Evolutionary conservation across 108 stramenopile species (phyloP).

Genomic region (Chaetoceros muelleri): DNA sequence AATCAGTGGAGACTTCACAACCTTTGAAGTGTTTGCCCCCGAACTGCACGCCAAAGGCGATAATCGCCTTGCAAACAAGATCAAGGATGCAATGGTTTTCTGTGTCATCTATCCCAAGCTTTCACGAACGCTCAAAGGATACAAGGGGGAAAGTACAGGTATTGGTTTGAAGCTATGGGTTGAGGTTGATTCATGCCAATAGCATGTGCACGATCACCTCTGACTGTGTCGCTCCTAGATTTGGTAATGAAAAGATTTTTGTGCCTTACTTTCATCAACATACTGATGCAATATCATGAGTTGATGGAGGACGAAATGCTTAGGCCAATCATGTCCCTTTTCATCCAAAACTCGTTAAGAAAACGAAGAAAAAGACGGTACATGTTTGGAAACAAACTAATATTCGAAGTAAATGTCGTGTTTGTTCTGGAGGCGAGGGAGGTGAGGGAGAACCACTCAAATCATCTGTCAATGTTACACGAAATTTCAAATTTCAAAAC

Average conservation of each 20-base stretch:
- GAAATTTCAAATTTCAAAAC: too few species aligned
- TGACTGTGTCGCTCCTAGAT: conserved; percentile 32
- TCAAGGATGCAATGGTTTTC: conserved; percentile 15
- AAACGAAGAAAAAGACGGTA: conserved; percentile 56
- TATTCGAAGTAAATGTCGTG: conserved; percentile 65
- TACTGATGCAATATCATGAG: conserved; percentile 30
- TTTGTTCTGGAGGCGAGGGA: conserved; percentile 32
- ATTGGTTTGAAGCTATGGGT: conserved; percentile 42
- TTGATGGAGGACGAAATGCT: conserved; percentile 62
- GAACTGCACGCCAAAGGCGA: not conserved
- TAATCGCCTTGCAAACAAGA: conserved; percentile 1
- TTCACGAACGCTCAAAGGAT: conserved; percentile 24
- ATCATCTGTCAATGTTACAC: too few species aligned
- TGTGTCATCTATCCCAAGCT: conserved; percentile 43
- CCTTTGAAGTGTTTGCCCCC: conserved; percentile 5
- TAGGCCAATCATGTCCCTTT: conserved; percentile 33
- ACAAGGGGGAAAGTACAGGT: conserved; percentile 13
- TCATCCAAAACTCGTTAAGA: conserved; percentile 47
- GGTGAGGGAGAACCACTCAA: conserved; percentile 44
- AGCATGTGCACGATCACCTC: conserved; percentile 37
- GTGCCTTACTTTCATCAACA: conserved; percentile 18
- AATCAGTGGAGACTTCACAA: conserved; percentile 4
- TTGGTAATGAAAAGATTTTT: conserved; percentile 20
- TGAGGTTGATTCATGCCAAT: conserved; percentile 25
- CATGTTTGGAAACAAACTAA: conserved; percentile 53